Conservation (phyloP, 495 filamentous ascomycete genomes). For the Penicillium fimorum region DNA sequence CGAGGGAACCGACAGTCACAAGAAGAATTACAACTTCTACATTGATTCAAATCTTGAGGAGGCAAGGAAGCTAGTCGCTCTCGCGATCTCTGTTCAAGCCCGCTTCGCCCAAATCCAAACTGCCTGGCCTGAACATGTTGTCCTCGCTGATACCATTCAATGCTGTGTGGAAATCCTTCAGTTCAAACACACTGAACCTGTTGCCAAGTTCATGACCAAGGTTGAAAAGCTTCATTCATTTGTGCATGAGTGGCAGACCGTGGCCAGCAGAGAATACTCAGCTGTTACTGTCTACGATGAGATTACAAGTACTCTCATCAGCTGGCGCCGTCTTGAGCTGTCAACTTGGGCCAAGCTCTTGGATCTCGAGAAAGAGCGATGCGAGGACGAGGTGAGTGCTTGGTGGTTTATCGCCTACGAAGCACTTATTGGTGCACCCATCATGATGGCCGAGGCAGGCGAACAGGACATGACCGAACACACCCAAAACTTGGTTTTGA, state of each 20-base stretch:
- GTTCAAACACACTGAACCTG: constrained; percentile 76
- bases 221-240: constrained; percentile 78
- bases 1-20: constrained; percentile 25
- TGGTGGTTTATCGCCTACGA: constrained; percentile 99
- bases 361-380: constrained; percentile 76
- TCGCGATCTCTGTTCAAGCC: constrained; percentile 63
- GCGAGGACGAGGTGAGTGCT: constrained; percentile 68
- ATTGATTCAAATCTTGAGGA: constrained; percentile 72
- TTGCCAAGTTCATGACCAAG: constrained; percentile 78
- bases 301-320: constrained; percentile 71
- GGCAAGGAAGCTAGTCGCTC: constrained; percentile 62
- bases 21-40: constrained; percentile 80
- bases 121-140: constrained; percentile 70
- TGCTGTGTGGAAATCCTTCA: constrained; percentile 71
- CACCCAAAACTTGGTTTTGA: constrained; percentile 62
- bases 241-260: constrained; percentile 89
- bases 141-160: constrained; percentile 69
- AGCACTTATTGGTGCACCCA: constrained; percentile 72
- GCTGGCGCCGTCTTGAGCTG: constrained; percentile 87
- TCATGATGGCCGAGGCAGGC: constrained; percentile 56
- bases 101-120: constrained; percentile 70
- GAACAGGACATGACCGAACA: constrained; percentile 58
- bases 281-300: constrained; percentile 66
- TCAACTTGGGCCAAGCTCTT: constrained; percentile 90
- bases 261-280: constrained; percentile 77